Conservation (phyloP, 257 asterid species). For the Leptodermis oblonga region DNA sequence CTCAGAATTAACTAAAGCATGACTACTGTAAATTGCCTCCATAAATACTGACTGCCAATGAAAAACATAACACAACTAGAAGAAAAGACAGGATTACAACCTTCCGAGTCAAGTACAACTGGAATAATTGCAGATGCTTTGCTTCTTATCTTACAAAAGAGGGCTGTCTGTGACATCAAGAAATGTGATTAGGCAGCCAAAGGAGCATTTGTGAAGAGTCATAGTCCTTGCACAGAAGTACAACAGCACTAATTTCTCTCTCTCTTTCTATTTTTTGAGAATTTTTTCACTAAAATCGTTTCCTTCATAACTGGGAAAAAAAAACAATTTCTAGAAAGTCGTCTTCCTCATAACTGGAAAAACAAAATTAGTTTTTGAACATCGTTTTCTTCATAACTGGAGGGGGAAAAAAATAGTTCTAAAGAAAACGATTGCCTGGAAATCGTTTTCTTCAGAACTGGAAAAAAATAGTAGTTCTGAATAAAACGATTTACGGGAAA, state of each 20-base stretch:
- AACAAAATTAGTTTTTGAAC: no score
- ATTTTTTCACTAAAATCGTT: no score
- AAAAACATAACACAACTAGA: not conserved
- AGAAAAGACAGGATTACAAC: slow-evolving; percentile 22
- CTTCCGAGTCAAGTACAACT: slow-evolving; percentile 90
- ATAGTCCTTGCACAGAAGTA: not conserved
- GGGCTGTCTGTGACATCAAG: not conserved
- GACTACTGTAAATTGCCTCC: not conserved
- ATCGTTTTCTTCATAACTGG: no score
- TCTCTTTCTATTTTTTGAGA: not conserved
- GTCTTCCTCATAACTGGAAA: no score
- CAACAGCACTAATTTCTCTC: not conserved
- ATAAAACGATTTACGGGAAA: no score
- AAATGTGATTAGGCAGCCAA: not conserved
- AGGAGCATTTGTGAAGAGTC: not conserved
- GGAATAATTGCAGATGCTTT: slow-evolving; percentile 86
- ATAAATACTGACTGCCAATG: not conserved
- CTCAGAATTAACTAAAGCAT: not conserved
- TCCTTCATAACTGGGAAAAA: no score
- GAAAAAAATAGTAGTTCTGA: no score
- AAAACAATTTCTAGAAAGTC: no score
- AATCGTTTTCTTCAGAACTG: no score
- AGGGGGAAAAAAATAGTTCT: no score
- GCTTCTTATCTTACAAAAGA: slow-evolving; percentile 32
- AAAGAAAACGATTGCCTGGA: no score